Conservation (phyloP, 768 basidiomycete genomes). For the Tylopilus plumbeoviolaceoides region DNA sequence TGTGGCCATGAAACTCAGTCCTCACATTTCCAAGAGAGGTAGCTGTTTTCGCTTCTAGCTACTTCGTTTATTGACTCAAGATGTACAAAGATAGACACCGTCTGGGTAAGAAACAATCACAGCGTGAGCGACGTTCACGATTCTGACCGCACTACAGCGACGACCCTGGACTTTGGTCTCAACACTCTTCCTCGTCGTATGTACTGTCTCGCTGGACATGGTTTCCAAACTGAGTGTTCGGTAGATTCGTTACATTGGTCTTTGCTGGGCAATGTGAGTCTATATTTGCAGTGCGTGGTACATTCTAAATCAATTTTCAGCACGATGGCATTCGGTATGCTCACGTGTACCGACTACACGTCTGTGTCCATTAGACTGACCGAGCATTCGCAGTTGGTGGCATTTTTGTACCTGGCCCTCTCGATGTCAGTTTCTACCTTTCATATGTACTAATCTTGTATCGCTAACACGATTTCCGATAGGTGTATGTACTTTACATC, state of each 20-base stretch:
- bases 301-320: not conserved
- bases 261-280: conserved; percentile 11
- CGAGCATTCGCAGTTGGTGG: not conserved
- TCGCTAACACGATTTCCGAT: not conserved
- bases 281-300: no score
- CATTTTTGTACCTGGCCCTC: conserved; percentile 4
- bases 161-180: conserved; percentile 16
- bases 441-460: not conserved
- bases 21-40: conserved; percentile 16
- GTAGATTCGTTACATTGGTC: conserved; percentile 16
- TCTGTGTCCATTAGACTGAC: not conserved
- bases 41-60: not conserved
- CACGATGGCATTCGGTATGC: conserved; percentile 3
- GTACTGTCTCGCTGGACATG: not conserved
- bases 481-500: no score
- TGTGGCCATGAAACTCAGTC: not conserved
- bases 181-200: conserved; percentile 11
- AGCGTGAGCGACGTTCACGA: not conserved
- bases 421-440: conserved; percentile 1
- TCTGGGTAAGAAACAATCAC: conserved; percentile 8
- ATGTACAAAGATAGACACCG: conserved; percentile 5
- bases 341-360: not conserved
- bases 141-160: conserved; percentile 1
- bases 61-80: not conserved
- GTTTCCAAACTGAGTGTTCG: not conserved